These are phyloP conservation scores for Epichloe coenophiala DNA, from an alignment of 2,329 filamentous ascomycete species.

Conservation along the genomic window DNA sequence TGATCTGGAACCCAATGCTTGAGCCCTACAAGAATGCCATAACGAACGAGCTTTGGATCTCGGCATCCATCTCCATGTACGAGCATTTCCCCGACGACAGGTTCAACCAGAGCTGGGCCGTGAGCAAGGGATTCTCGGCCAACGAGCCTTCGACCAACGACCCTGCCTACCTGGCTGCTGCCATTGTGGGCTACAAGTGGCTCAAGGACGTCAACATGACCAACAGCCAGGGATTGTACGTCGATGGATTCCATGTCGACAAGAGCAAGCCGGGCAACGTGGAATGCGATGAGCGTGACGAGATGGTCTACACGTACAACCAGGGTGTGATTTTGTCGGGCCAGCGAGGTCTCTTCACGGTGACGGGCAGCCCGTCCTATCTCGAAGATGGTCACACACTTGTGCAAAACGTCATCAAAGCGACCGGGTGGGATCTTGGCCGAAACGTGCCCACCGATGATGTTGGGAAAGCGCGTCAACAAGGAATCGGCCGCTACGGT, in stretches of 20 bases:
- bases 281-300: slow-evolving; percentile 66
- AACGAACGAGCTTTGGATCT: slow-evolving; percentile 81
- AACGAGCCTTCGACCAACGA: slow-evolving; percentile 32
- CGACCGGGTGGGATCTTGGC: slow-evolving; percentile 60
- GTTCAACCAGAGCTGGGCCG: slow-evolving; percentile 54
- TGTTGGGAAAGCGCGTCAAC: slow-evolving; percentile 25
- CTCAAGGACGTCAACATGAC: slow-evolving; percentile 69
- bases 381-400: slow-evolving; percentile 69
- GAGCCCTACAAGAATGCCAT: slow-evolving; percentile 91
- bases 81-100: slow-evolving; percentile 72
- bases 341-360: slow-evolving; percentile 65
- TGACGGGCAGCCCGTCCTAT: slow-evolving; percentile 58
- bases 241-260: slow-evolving; percentile 77
- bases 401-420: slow-evolving; percentile 57
- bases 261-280: slow-evolving; percentile 49
- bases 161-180: slow-evolving; percentile 55
- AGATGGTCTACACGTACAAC: slow-evolving; percentile 93
- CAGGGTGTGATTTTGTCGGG: slow-evolving; percentile 83
- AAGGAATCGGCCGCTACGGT: slow-evolving; percentile 63
- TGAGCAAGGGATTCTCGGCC: slow-evolving; percentile 12
- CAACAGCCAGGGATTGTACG: slow-evolving; percentile 59
- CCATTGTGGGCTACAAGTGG: slow-evolving; percentile 70
- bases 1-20: slow-evolving; percentile 77
- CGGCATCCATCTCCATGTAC: slow-evolving; percentile 81
- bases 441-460: slow-evolving; percentile 28